Base-by-base conservation (phyloP, 768 basidiomycete species). In the Galerina marginata region DNA sequence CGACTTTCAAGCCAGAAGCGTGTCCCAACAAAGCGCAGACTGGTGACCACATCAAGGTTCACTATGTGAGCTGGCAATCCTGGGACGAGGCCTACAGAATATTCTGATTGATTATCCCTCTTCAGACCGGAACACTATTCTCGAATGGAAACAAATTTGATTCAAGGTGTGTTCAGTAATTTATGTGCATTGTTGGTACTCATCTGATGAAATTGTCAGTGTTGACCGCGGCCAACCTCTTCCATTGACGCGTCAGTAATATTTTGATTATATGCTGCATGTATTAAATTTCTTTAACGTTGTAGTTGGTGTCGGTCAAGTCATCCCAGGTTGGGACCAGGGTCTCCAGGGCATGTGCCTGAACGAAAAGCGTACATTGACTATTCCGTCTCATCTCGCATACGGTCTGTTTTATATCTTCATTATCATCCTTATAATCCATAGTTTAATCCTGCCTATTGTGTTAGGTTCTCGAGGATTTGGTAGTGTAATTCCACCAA, bases 301-400 rank as follows among this genome's bases (percentile, higher is more conserved):
- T 2, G 5, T 45, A 94, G 92, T 95, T 33, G 92, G 92, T 51
- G 74, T 80, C 42, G 89, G 90, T 9, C 91, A 93, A 68, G 92
- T 95, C 53, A 95, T 95, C 71, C 81, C 81, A 64, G 92, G 92
- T 15, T 95, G 92, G 92, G 92, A 95, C 65, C 75, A 91, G 43
- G 92, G 92, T 65, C 85, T 95, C 50, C 58, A 83, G 40, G 91
- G 90, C 56, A 95, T 96, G 88, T 96, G 95, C 71, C 71, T 93
- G 40, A 79, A 84, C 60, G 95, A 97, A 79, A 95, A 93, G 80
- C 89, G 95, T 45, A 92, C 81, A 4, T 82, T 98, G 61, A 95
- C 90, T 23, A 96, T 98, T 61, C 95, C 95, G 12, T 70, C 93
- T 6, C 61, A 78, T 51, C 77, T 88, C 78, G 95, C 88, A 20